Base-by-base conservation (phyloP, 208 protist genomes). In the Crithidia acanthocephali region DNA sequence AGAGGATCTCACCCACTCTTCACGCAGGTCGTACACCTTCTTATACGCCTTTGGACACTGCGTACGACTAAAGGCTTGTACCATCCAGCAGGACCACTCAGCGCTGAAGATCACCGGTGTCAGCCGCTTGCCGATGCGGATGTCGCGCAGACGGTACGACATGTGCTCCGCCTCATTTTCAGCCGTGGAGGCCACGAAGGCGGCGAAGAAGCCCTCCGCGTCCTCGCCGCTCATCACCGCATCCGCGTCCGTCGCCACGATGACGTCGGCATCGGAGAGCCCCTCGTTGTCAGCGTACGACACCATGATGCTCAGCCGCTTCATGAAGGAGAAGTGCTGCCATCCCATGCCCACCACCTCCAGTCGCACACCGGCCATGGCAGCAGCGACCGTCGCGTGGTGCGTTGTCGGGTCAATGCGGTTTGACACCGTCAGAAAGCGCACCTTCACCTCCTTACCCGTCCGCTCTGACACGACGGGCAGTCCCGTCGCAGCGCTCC, bases 401-500 rank as follows among this genome's bases (percentile, higher is more conserved):
- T 58, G 52, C 28, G 30, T 30, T 10, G 30, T 30, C 52, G 52
- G 25, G 52, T 58, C 30, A 4, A 58, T 4, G 13, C 30, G 52
- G 28, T 30, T 58, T 5, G 5, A 22, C 30, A 58, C 30, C 28
- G 52, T 58, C 28, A 58, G 13, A 22, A 58, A 58, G 52, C 52
- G 52, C 30, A 58, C 45, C 45, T 22, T 50, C 45, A 50, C 45
- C 16, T 50, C 45, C n/a, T n/a, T n/a, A 22, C 45, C 45, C 10
- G 45, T 22, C 11, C 25, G 28, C 11, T 37, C 15, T 10, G 52
- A 37, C 15, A 22, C 25, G 20, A 58, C 15, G 9, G 52, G 52
- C 52, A 58, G 52, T 18, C 52, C 52, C 52, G 52, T 58, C 52
- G 52, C 52, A n/a, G 25, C 30, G 25, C 52, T 58, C 52, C 52